Percentiles rank a stretch among this genome's conserved stretches.
Evolutionary conservation across 495 filamentous ascomycete genomes (phyloP).

Genomic region (Aspergillus ellipticus): DNA sequence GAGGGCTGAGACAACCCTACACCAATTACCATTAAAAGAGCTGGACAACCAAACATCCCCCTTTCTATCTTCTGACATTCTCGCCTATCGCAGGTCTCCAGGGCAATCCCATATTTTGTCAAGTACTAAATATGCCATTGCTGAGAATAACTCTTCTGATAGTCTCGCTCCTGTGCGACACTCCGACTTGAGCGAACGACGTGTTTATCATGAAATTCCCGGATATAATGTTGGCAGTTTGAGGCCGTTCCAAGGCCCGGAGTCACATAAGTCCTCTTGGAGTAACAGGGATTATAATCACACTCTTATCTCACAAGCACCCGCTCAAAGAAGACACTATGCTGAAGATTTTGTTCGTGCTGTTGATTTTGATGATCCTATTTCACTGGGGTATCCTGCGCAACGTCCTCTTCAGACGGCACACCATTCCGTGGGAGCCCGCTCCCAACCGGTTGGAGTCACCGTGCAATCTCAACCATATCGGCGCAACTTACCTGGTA

Average conservation of each 20-base stretch:
- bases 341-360: constrained; percentile 39
- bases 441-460: constrained; percentile 13
- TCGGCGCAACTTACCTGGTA: constrained; percentile 14
- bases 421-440: constrained; percentile 13
- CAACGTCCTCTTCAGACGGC: constrained; percentile 16
- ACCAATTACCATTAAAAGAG: constrained; percentile 17
- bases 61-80: constrained; percentile 9
- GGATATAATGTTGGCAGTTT: constrained; percentile 15
- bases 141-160: constrained; percentile 14
- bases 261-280: constrained; percentile 10
- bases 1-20: constrained; percentile 15
- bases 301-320: constrained; percentile 14
- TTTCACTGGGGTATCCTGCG: constrained; percentile 19
- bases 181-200: constrained; percentile 11
- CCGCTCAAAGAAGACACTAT: constrained; percentile 25
- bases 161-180: constrained; percentile 8
- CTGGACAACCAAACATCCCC: constrained; percentile 11
- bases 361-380: constrained; percentile 29
- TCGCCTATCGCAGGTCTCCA: constrained; percentile 8
- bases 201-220: constrained; percentile 19
- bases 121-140: constrained; percentile 14
- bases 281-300: constrained; percentile 15
- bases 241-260: constrained; percentile 11
- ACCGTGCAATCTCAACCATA: neutral
- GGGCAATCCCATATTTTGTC: constrained; percentile 4